These are phyloP conservation scores for Leccinum olivaceopallidum DNA, from an alignment of 768 basidiomycete genomes.

Conservation along the genomic window DNA sequence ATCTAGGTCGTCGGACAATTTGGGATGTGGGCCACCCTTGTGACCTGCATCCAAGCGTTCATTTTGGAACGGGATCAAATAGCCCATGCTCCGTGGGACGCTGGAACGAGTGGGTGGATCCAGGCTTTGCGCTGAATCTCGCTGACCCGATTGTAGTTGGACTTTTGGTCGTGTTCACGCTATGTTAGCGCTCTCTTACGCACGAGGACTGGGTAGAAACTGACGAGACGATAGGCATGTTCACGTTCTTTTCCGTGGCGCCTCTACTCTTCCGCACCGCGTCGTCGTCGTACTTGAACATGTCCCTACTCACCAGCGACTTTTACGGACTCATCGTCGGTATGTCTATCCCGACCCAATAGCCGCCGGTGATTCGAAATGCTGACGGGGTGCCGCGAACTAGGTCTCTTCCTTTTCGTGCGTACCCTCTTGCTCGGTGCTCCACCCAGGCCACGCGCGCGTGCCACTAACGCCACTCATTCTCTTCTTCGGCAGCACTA, in stretches of 20 bases:
- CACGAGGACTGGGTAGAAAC: background rate
- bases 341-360: conserved; percentile 7
- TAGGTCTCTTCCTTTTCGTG: conserved; percentile 55
- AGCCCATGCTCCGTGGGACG: conserved; percentile 67
- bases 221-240: conserved; percentile 52
- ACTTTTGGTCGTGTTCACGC: conserved; percentile 46
- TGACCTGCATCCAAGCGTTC: conserved; percentile 75
- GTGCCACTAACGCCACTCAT: background rate
- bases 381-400: conserved; percentile 2
- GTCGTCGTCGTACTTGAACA: conserved; percentile 83
- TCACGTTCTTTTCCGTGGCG: conserved; percentile 80
- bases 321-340: conserved; percentile 85
- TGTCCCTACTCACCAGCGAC: conserved; percentile 83
- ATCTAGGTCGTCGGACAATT: conserved; percentile 75
- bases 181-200: conserved; percentile 23
- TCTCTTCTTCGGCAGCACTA: conserved; percentile 55
- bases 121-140: conserved; percentile 32
- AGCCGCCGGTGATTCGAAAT: background rate
- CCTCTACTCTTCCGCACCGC: conserved; percentile 82
- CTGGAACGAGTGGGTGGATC: conserved; percentile 54
- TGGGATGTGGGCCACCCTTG: conserved; percentile 79
- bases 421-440: conserved; percentile 12
- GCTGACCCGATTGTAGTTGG: conserved; percentile 42
- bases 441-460: background rate
- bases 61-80: conserved; percentile 67